Percentiles rank a stretch among this genome's conserved stretches.
phyloP scores from a whole-genome alignment of 345 rosid species.

The Rhizophora mangle region DNA sequence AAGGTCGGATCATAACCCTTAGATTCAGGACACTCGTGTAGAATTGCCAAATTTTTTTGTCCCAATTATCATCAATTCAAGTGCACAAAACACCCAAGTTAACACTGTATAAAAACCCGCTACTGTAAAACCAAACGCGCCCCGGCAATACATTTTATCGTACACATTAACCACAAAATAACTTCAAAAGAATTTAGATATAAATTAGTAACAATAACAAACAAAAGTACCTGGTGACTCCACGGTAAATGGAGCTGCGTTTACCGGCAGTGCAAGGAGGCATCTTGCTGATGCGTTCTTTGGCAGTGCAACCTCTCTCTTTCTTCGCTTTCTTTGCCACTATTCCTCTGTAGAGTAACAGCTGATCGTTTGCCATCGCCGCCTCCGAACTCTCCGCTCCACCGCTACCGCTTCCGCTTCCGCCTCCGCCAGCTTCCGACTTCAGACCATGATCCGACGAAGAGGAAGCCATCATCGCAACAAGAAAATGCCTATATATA shows the following conservation, averaged over 20 bases:
- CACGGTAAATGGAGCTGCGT: slow-evolving; percentile 98
- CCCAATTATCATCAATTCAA: no score
- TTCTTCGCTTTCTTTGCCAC: slow-evolving; percentile 80
- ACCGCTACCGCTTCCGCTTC: slow-evolving; percentile 25
- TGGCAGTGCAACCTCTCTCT: slow-evolving; percentile 96
- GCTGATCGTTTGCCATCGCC: slow-evolving; percentile 73
- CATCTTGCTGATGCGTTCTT: slow-evolving; percentile 98
- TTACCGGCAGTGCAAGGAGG: slow-evolving; percentile 97
- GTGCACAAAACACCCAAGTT: no score
- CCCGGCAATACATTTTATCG: neutral
- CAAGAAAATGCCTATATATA: slow-evolving; percentile 25
- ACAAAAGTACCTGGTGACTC: slow-evolving; percentile 75
- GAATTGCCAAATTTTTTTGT: no score
- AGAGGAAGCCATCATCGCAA: slow-evolving; percentile 62
- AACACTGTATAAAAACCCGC: no score
- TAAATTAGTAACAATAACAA: neutral
- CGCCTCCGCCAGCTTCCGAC: slow-evolving; percentile 41
- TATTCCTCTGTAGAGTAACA: slow-evolving; percentile 59
- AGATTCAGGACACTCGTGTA: no score
- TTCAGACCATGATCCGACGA: slow-evolving; percentile 83
- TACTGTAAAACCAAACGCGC: no score
- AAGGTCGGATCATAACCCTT: no score
- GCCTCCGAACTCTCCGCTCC: slow-evolving; percentile 72
- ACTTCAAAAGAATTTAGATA: neutral
- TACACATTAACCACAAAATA: neutral